Percentiles rank a stretch among this genome's conserved stretches.
phyloP scores from a whole-genome alignment of 371 early-diverging fungal genomes.

The Mucor irregularis region DNA sequence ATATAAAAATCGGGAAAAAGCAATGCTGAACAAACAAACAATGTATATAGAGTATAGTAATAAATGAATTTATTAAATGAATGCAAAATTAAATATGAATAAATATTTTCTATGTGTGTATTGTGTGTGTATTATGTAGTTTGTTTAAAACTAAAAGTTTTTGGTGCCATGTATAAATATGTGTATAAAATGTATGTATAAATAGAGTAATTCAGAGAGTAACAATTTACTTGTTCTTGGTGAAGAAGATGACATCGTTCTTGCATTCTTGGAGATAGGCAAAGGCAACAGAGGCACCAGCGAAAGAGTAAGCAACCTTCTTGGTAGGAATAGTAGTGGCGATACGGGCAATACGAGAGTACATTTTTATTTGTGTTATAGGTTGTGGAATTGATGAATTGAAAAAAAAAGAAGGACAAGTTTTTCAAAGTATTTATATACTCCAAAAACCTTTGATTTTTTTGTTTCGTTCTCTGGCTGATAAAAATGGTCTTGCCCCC shows the following conservation, averaged over 20 bases:
- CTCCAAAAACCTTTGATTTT: too few relatives aligned
- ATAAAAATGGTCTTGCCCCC: background rate
- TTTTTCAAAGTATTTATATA: conserved; percentile 7
- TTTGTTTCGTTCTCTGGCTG: too few relatives aligned
- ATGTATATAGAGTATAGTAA: too few relatives aligned
- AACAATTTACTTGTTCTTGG: conserved; percentile 34
- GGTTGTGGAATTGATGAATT: background rate
- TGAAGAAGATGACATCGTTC: conserved; percentile 46
- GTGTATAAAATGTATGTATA: background rate
- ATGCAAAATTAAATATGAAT: too few relatives aligned
- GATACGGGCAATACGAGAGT: conserved; percentile 29
- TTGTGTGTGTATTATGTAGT: too few relatives aligned
- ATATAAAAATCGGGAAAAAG: conserved; percentile 6
- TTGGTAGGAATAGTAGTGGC: conserved; percentile 22
- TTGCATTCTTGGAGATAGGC: conserved; percentile 49
- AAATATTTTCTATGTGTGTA: too few relatives aligned
- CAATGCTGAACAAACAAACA: too few relatives aligned
- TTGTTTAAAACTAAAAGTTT: too few relatives aligned
- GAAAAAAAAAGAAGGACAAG: background rate
- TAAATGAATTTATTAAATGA: conserved; percentile 1
- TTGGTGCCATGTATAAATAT: too few relatives aligned
- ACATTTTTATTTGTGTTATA: conserved; percentile 1
- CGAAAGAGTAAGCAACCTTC: conserved; percentile 17
- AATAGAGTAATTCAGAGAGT: too few relatives aligned
- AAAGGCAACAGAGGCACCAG: conserved; percentile 23